phyloP scores from a whole-genome alignment of 495 filamentous ascomycete genomes.

The Talaromyces ruber region DNA sequence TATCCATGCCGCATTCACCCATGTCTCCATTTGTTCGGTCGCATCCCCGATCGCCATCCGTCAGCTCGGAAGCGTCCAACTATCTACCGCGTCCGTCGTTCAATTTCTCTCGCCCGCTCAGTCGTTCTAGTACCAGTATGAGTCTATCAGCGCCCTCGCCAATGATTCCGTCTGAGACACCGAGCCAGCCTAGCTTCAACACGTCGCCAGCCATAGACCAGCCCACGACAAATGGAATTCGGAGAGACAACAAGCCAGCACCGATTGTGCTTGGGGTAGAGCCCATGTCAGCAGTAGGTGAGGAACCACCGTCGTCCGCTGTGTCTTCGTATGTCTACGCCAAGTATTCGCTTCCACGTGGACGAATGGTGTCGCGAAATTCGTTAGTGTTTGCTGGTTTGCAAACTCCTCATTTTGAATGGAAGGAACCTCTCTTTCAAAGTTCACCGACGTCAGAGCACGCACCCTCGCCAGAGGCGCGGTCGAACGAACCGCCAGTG shows the following conservation, averaged over 20 bases:
- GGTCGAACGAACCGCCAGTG: background rate
- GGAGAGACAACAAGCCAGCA: constrained; percentile 25
- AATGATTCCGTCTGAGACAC: constrained; percentile 20
- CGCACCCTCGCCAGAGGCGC: constrained; percentile 22
- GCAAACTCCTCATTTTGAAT: constrained; percentile 49
- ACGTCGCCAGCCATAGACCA: constrained; percentile 2
- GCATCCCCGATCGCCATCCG: constrained; percentile 66
- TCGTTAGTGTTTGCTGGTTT: constrained; percentile 57
- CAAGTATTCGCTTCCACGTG: constrained; percentile 74
- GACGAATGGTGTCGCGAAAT: constrained; percentile 62
- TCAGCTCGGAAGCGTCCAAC: constrained; percentile 66
- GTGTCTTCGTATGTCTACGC: constrained; percentile 76
- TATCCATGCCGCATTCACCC: constrained; percentile 54
- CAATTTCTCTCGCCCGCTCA: constrained; percentile 89
- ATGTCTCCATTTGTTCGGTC: constrained; percentile 48
- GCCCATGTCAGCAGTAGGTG: constrained; percentile 16
- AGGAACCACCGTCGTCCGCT: constrained; percentile 33
- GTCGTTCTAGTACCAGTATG: constrained; percentile 61
- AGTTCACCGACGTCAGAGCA: constrained; percentile 38
- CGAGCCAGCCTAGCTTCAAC: background rate
- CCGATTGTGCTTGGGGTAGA: constrained; percentile 27
- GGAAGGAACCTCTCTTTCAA: constrained; percentile 48
- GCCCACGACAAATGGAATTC: constrained; percentile 16
- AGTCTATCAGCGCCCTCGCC: constrained; percentile 34
- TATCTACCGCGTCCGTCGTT: constrained; percentile 64